phyloP scores from a whole-genome alignment of 495 filamentous ascomycete genomes.

The Penicillium simplicissimum region DNA sequence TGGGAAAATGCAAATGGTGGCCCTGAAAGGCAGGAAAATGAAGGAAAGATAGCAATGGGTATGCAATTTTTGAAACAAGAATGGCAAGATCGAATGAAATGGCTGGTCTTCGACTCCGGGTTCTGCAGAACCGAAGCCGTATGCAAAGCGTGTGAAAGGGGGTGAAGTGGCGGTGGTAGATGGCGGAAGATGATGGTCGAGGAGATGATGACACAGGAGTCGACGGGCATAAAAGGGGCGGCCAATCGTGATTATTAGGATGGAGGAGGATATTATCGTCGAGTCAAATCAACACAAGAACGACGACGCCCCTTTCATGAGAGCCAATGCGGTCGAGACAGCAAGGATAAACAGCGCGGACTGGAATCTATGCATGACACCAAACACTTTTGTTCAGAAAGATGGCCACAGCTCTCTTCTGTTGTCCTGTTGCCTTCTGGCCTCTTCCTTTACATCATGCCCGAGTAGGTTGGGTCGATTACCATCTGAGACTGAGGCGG shows the following conservation, averaged over 20 bases:
- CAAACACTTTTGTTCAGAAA: constrained; percentile 23
- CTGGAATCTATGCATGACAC: constrained; percentile 31
- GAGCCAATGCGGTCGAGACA: constrained; percentile 18
- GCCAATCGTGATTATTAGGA: constrained; percentile 9
- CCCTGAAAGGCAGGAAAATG: constrained; percentile 35
- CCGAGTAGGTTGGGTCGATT: constrained; percentile 38
- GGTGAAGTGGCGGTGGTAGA: constrained; percentile 14
- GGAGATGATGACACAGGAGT: constrained; percentile 9
- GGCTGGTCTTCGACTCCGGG: constrained; percentile 29
- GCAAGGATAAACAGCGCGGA: constrained; percentile 14
- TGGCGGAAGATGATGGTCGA: constrained; percentile 13
- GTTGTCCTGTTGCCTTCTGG: not conserved
- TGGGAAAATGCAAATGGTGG: constrained; percentile 42
- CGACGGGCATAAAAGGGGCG: constrained; percentile 11
- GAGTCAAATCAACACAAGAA: constrained; percentile 20
- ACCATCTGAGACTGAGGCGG: constrained; percentile 40
- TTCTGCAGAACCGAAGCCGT: constrained; percentile 28
- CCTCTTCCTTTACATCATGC: constrained; percentile 25
- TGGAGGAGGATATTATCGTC: constrained; percentile 22
- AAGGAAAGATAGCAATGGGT: constrained; percentile 35
- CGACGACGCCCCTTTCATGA: constrained; percentile 19
- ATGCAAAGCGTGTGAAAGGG: constrained; percentile 29
- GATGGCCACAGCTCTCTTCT: constrained; percentile 19
- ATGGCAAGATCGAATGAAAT: constrained; percentile 20
- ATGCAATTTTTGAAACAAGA: constrained; percentile 47